These are phyloP conservation scores for Pterulicium gracile DNA, from an alignment of 1,284 basidiomycete genomes.

Conservation along the genomic window DNA sequence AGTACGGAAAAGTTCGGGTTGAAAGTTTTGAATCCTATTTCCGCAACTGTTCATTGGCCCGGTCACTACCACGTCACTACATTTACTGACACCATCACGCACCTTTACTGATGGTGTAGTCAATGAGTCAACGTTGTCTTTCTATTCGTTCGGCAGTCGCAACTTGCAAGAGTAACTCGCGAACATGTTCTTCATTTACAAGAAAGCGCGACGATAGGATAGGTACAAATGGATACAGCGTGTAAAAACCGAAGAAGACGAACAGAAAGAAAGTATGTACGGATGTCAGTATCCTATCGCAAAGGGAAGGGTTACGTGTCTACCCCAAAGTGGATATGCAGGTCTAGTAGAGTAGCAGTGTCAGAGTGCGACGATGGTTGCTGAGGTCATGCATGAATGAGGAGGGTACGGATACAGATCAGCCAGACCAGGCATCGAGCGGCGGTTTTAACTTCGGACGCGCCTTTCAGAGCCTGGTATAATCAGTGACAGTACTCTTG, in stretches of 20 bases:
- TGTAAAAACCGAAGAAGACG: background rate
- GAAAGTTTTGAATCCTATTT: conserved; percentile 4
- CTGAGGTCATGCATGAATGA: background rate
- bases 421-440: no score
- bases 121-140: background rate
- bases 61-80: no score
- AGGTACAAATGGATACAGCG: background rate
- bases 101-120: background rate
- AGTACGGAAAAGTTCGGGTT: conserved; percentile 3
- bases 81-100: background rate
- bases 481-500: no score
- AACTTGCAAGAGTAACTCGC: no score
- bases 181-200: no score
- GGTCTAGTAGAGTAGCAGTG: background rate
- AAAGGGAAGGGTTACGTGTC: background rate
- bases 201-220: no score
- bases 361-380: conserved; percentile 2
- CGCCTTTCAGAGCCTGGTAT: no score
- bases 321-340: background rate
- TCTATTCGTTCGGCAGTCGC: no score
- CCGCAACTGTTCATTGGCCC: no score
- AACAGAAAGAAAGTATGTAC: background rate
- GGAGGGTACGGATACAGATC: no score
- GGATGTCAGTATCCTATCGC: no score
- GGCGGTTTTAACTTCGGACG: no score